Conservation (phyloP, 2,329 filamentous ascomycete genomes). For the Blastomyces gilchristii region DNA sequence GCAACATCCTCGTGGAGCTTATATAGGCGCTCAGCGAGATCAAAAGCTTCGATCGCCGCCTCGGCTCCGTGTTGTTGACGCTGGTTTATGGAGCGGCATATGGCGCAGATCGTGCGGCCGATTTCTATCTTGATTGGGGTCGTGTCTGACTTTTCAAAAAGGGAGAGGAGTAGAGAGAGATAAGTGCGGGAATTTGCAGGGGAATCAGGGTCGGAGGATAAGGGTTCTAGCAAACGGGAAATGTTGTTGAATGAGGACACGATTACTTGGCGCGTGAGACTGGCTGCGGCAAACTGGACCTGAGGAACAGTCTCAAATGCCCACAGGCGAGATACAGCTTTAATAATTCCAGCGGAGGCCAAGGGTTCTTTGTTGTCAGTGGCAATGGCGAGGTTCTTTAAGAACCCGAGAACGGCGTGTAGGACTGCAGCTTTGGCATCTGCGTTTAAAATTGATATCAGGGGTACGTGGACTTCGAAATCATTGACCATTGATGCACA, state of each 20-base stretch:
- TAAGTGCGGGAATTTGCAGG: conserved; percentile 27
- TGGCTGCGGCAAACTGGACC: conserved; percentile 36
- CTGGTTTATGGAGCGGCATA: conserved; percentile 21
- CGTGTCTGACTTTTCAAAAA: conserved; percentile 36
- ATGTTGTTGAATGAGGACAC: conserved; percentile 31
- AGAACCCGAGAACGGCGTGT: conserved; percentile 36
- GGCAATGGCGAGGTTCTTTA: conserved; percentile 41
- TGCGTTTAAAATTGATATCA: conserved; percentile 32
- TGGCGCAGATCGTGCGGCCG: conserved; percentile 37
- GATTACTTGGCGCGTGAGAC: conserved; percentile 33
- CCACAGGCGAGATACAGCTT: conserved; percentile 32
- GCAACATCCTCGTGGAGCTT: conserved; percentile 28
- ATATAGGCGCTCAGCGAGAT: conserved; percentile 24
- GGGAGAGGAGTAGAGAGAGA: conserved; percentile 32
- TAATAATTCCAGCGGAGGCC: conserved; percentile 31
- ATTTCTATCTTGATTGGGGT: conserved; percentile 39
- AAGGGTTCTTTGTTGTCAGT: conserved; percentile 32
- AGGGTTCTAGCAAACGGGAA: conserved; percentile 25
- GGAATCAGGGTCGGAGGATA: conserved; percentile 23
- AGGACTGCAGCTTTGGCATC: conserved; percentile 33
- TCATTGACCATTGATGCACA: conserved; percentile 34
- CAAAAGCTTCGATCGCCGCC: conserved; percentile 11
- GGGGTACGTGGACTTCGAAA: conserved; percentile 30
- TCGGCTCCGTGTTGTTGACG: conserved; percentile 9
- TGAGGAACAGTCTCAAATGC: conserved; percentile 34